Percentiles rank a stretch among this genome's conserved stretches.
phyloP scores from a whole-genome alignment of 192 early-diverging fungal species.

The Thamnidium elegans region DNA sequence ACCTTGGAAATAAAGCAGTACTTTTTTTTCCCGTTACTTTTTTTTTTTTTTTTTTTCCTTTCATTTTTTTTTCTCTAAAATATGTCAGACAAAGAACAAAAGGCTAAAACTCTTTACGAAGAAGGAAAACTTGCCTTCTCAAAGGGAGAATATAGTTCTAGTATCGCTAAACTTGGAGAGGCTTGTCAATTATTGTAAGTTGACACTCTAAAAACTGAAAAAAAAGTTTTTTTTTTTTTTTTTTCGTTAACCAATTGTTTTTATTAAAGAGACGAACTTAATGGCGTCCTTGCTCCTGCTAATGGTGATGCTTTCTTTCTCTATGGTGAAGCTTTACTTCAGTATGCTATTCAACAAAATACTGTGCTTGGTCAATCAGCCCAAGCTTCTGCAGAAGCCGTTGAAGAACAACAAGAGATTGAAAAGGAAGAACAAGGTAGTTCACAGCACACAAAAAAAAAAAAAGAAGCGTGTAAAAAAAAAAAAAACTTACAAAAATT shows the following conservation, averaged over 20 bases:
- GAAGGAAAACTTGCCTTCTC: slow-evolving; percentile 66
- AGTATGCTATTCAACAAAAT: slow-evolving; percentile 69
- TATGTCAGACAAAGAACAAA: slow-evolving; percentile 3
- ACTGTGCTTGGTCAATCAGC: slow-evolving; percentile 64
- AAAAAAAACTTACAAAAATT: not conserved
- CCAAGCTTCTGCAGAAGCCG: slow-evolving; percentile 39
- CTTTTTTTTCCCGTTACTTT: too few species aligned
- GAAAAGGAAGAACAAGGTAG: not conserved
- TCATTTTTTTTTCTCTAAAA: not conserved
- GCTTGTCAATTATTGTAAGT: slow-evolving; percentile 65
- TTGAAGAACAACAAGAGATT: slow-evolving; percentile 17
- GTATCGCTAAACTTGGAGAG: slow-evolving; percentile 64
- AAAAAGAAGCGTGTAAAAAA: not conserved
- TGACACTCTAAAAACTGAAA: not conserved
- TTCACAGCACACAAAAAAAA: too few species aligned
- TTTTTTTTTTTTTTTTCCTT: not conserved
- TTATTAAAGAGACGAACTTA: slow-evolving; percentile 50
- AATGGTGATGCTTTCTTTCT: slow-evolving; percentile 71
- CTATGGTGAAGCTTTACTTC: slow-evolving; percentile 74
- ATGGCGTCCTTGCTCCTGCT: slow-evolving; percentile 58
- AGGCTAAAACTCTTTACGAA: slow-evolving; percentile 30
- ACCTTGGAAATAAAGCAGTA: too few species aligned
- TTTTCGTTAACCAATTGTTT: not conserved
- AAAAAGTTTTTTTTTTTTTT: too few species aligned
- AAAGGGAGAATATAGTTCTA: slow-evolving; percentile 58